These are phyloP conservation scores for Rhodosporidiobolus sp. DNA, from an alignment of 768 basidiomycete genomes.

Conservation along the genomic window DNA sequence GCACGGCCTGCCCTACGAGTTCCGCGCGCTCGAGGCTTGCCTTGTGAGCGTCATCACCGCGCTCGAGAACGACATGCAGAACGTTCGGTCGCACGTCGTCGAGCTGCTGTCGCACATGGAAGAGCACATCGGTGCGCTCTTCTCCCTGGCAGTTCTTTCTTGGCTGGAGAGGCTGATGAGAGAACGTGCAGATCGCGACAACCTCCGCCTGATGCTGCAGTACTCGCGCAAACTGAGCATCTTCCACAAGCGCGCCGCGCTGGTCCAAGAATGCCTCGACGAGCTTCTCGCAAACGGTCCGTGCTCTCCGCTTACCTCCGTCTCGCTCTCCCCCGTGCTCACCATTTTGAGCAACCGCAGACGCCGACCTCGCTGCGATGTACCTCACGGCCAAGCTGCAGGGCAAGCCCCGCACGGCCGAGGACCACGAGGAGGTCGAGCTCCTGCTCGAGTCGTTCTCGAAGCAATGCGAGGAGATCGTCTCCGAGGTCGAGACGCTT, in stretches of 20 bases:
- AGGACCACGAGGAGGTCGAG: slow-evolving; percentile 91
- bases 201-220: slow-evolving; percentile 84
- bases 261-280: slow-evolving; percentile 83
- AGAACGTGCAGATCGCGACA: slow-evolving; percentile 64
- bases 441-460: slow-evolving; percentile 88
- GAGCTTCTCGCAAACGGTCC: slow-evolving; percentile 66
- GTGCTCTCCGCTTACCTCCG: too few species aligned
- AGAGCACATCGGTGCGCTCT: slow-evolving; percentile 66
- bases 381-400: slow-evolving; percentile 83
- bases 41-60: slow-evolving; percentile 86
- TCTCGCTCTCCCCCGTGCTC: too few species aligned
- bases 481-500: slow-evolving; percentile 40
- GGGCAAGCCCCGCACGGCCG: slow-evolving; percentile 58
- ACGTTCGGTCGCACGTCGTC: slow-evolving; percentile 84
- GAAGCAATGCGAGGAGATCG: slow-evolving; percentile 57
- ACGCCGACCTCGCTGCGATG: slow-evolving; percentile 93
- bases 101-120: slow-evolving; percentile 88
- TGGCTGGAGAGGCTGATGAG: too few species aligned
- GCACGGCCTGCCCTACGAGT: slow-evolving; percentile 75
- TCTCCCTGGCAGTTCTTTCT: too few species aligned
- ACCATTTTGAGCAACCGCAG: too few species aligned
- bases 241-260: slow-evolving; percentile 84
- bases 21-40: slow-evolving; percentile 90
- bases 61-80: slow-evolving; percentile 92
- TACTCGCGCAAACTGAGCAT: slow-evolving; percentile 82